Conservation (phyloP, 1,139 yeast species). For the Taiozyma sp. region DNA sequence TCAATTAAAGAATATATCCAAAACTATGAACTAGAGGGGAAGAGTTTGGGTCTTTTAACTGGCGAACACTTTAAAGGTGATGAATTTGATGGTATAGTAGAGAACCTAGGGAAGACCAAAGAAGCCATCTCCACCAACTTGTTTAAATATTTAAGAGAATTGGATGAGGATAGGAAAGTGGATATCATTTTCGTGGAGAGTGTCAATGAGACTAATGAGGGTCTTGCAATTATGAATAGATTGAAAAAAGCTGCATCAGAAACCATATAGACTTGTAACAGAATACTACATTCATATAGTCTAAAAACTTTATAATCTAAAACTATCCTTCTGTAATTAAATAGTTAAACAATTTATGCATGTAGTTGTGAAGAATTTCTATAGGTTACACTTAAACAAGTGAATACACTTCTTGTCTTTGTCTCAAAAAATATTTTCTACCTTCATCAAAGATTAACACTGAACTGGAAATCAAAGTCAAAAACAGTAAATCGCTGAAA, state of each 20-base stretch:
- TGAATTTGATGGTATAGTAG: conserved; percentile 30
- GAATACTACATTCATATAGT: not conserved
- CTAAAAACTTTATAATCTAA: not conserved
- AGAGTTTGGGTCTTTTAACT: conserved; percentile 30
- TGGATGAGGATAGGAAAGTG: conserved; percentile 53
- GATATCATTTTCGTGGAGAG: conserved; percentile 72
- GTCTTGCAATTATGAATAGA: conserved; percentile 92
- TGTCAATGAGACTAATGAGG: conserved; percentile 65
- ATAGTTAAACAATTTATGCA: not conserved
- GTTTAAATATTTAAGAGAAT: conserved; percentile 66
- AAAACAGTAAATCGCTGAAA: conserved; percentile 59
- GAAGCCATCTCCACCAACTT: conserved; percentile 67
- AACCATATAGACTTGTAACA: conserved; percentile 19
- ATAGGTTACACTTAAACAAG: conserved; percentile 12
- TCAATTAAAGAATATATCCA: conserved; percentile 18
- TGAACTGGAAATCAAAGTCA: conserved; percentile 62
- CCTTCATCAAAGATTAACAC: conserved; percentile 85
- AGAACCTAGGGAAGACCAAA: conserved; percentile 54
- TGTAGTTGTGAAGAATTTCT: not conserved
- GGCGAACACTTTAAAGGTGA: conserved; percentile 18
- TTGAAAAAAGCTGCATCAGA: conserved; percentile 79
- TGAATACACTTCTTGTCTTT: conserved; percentile 15
- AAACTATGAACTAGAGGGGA: conserved; percentile 4
- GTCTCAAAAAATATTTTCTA: conserved; percentile 46
- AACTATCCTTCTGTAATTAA: too few species aligned